These are phyloP conservation scores for Pythium grandisporangium DNA, from an alignment of 352 stramenopile species.

Conservation along the genomic window DNA sequence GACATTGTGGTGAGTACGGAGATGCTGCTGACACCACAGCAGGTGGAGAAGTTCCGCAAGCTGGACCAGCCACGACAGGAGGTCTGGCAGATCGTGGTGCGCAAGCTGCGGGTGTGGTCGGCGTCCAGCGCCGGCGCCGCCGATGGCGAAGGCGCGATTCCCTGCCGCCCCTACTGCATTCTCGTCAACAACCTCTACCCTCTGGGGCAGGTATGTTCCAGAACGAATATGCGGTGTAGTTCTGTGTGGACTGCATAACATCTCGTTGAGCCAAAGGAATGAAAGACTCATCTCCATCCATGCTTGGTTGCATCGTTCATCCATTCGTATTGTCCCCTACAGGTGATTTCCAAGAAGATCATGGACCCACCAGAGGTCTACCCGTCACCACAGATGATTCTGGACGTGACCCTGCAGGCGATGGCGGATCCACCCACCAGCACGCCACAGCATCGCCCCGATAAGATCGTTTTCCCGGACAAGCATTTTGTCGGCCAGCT, in stretches of 20 bases:
- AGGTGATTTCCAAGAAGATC: conserved; percentile 80
- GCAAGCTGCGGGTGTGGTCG: conserved; percentile 82
- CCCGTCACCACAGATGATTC: conserved; percentile 50
- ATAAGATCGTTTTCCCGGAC: conserved; percentile 83
- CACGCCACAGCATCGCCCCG: conserved; percentile 69
- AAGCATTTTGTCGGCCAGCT: conserved; percentile 67
- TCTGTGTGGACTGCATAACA: too few species aligned
- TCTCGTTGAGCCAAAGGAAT: too few species aligned
- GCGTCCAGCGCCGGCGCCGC: conserved; percentile 52
- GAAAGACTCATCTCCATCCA: too few species aligned
- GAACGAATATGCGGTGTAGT: too few species aligned
- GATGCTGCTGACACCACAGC: conserved; percentile 41
- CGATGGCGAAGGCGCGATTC: conserved; percentile 47
- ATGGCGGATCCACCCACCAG: conserved; percentile 69
- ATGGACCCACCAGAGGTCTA: conserved; percentile 75
- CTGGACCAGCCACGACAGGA: conserved; percentile 71
- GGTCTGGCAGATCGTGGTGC: conserved; percentile 84
- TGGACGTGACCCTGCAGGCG: conserved; percentile 60
- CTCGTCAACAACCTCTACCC: conserved; percentile 85
- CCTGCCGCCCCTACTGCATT: conserved; percentile 78
- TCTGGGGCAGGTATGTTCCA: conserved; percentile 56
- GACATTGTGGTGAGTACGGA: conserved; percentile 76
- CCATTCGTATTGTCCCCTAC: neutral
- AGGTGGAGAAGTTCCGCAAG: conserved; percentile 64
- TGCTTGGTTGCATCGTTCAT: conserved; percentile 1